Evolutionary conservation across 139 green algal genomes (phyloP).

Genomic region (Yamagishiella unicocca): DNA sequence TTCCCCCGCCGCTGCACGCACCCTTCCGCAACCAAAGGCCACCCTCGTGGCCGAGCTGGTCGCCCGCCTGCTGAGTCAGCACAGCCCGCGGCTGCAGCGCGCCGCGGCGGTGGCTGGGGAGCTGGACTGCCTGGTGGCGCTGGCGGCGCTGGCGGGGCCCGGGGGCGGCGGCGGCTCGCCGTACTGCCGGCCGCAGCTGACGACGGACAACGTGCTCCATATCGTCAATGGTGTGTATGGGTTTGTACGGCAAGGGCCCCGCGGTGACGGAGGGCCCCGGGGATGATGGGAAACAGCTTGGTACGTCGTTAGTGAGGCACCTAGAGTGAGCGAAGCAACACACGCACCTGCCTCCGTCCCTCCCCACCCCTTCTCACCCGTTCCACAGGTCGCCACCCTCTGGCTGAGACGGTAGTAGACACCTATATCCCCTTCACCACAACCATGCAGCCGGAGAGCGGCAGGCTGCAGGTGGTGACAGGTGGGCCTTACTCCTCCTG

Average conservation of each 20-base stretch:
- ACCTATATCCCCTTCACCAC: slow-evolving; percentile 90
- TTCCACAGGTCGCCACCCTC: slow-evolving; percentile 80
- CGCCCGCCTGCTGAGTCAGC: slow-evolving; percentile 53
- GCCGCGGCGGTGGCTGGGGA: slow-evolving; percentile 71
- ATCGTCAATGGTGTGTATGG: slow-evolving; percentile 77
- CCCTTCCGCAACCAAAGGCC: no score
- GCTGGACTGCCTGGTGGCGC: slow-evolving; percentile 84
- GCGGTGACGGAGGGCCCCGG: no score
- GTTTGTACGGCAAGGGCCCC: no score
- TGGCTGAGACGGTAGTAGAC: slow-evolving; percentile 83
- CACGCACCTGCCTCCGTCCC: background rate
- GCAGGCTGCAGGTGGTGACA: slow-evolving; percentile 68
- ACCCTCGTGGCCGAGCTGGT: slow-evolving; percentile 74
- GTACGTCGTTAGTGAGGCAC: no score
- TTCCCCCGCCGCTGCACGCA: no score
- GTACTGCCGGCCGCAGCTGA: slow-evolving; percentile 69
- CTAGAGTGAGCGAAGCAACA: no score
- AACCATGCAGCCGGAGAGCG: slow-evolving; percentile 55
- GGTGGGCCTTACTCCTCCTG: no score
- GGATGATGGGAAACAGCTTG: no score
- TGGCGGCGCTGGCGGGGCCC: slow-evolving; percentile 76
- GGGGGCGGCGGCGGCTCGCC: slow-evolving; percentile 15
- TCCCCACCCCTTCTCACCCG: no score
- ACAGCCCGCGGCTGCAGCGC: slow-evolving; percentile 55
- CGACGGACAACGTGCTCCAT: slow-evolving; percentile 67